Conservation (phyloP, 2,329 filamentous ascomycete species). For the Chaetomium strumarium region DNA sequence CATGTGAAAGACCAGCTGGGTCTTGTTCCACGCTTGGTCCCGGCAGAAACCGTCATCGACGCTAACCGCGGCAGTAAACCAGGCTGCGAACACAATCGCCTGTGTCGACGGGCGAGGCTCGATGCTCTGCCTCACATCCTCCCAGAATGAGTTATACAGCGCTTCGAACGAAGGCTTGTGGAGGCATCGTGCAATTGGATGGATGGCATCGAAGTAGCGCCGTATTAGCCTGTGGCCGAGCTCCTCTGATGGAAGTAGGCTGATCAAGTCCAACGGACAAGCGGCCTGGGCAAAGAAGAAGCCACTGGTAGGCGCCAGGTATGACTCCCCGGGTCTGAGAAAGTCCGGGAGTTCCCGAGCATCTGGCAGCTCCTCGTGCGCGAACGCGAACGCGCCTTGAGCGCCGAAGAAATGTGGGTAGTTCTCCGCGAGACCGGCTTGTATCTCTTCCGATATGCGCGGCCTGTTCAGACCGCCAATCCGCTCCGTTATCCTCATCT, state of each 20-base stretch:
- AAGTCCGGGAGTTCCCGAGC: slow-evolving; percentile 40
- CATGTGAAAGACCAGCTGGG: slow-evolving; percentile 54
- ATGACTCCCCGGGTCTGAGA: slow-evolving; percentile 58
- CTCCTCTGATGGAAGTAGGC: slow-evolving; percentile 53
- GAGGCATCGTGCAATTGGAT: slow-evolving; percentile 61
- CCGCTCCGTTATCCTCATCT: slow-evolving; percentile 66
- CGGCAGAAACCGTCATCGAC: slow-evolving; percentile 50
- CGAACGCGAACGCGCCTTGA: background rate
- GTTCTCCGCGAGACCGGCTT: slow-evolving; percentile 16
- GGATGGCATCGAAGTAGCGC: slow-evolving; percentile 63
- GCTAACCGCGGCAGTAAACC: slow-evolving; percentile 65
- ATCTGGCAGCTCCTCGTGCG: slow-evolving; percentile 13
- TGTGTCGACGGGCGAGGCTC: slow-evolving; percentile 61
- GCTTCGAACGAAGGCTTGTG: slow-evolving; percentile 62
- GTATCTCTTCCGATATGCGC: slow-evolving; percentile 58
- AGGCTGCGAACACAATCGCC: slow-evolving; percentile 61
- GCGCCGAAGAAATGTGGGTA: background rate
- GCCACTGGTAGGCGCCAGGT: slow-evolving; percentile 61
- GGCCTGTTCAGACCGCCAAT: slow-evolving; percentile 68
- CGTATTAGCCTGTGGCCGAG: slow-evolving; percentile 57
- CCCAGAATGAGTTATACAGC: slow-evolving; percentile 62
- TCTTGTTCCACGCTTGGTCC: slow-evolving; percentile 50
- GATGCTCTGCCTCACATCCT: slow-evolving; percentile 49
- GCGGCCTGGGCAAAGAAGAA: slow-evolving; percentile 57
- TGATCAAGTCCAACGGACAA: slow-evolving; percentile 46